These are phyloP conservation scores for Cystobasidium pallidum DNA, from an alignment of 1,284 basidiomycete species.

Conservation along the genomic window DNA sequence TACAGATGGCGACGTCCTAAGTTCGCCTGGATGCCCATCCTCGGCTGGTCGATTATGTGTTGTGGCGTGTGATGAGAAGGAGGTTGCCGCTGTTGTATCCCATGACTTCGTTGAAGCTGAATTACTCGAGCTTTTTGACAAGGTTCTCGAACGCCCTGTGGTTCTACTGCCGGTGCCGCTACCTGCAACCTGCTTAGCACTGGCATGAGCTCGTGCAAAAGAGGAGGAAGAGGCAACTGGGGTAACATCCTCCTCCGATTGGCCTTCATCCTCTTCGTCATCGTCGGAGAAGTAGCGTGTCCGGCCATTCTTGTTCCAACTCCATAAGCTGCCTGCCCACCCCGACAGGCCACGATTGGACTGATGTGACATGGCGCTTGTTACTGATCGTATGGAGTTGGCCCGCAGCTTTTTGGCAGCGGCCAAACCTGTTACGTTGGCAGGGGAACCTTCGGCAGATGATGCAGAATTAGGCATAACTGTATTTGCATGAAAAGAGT, in stretches of 20 bases:
- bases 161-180: background rate
- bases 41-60: background rate
- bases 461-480: constrained; percentile 1
- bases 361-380: constrained; percentile 30
- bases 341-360: constrained; percentile 21
- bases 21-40: background rate
- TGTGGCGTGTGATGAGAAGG: constrained; percentile 5
- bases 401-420: constrained; percentile 25
- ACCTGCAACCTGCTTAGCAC: background rate
- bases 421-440: background rate
- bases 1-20: constrained; percentile 2
- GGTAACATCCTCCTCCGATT: constrained; percentile 9
- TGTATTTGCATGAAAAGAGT: constrained; percentile 4
- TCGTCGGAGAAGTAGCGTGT: constrained; percentile 20
- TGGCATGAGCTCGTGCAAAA: background rate
- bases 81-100: constrained; percentile 25
- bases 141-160: constrained; percentile 5
- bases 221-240: background rate
- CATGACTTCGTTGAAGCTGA: constrained; percentile 21
- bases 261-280: constrained; percentile 19
- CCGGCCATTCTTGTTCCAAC: constrained; percentile 14
- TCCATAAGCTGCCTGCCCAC: constrained; percentile 38
- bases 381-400: constrained; percentile 28
- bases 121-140: constrained; percentile 24
- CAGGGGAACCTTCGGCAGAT: background rate